These are phyloP conservation scores for Alternaria brassicicola DNA, from an alignment of 2,329 filamentous ascomycete genomes.

Conservation along the genomic window DNA sequence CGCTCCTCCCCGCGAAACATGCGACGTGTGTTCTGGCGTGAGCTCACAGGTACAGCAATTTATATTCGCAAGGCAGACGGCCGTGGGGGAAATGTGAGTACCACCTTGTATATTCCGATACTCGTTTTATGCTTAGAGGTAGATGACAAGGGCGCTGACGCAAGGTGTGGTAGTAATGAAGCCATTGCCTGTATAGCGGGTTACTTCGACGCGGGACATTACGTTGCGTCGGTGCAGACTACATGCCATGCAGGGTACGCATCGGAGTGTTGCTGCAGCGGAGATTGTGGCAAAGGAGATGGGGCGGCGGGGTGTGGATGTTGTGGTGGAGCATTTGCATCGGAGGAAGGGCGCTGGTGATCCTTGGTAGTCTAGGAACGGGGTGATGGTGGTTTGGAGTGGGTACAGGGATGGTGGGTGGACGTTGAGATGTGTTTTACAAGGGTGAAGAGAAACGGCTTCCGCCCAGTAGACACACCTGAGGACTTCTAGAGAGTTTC, in stretches of 20 bases:
- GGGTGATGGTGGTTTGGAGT: too few species aligned
- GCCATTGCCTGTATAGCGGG: neutral
- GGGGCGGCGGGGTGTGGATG: slow-evolving; percentile 10
- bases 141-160: neutral
- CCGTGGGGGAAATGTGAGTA: slow-evolving; percentile 3
- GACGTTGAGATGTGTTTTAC: too few species aligned
- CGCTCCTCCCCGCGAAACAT: slow-evolving; percentile 14
- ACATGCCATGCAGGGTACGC: slow-evolving; percentile 22
- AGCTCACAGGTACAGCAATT: slow-evolving; percentile 17
- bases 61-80: slow-evolving; percentile 12
- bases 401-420: neutral
- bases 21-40: slow-evolving; percentile 19
- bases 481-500: neutral
- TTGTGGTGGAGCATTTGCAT: slow-evolving; percentile 23
- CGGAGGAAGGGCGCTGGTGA: slow-evolving; percentile 13
- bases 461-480: too few species aligned
- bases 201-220: neutral
- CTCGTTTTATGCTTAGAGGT: neutral
- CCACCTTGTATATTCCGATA: neutral
- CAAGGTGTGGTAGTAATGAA: neutral
- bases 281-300: slow-evolving; percentile 20
- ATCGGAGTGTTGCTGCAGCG: slow-evolving; percentile 28
- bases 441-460: too few species aligned
- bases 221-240: slow-evolving; percentile 16
- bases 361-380: neutral